Conservation (phyloP, 768 basidiomycete genomes). For the Trametes villosa region DNA sequence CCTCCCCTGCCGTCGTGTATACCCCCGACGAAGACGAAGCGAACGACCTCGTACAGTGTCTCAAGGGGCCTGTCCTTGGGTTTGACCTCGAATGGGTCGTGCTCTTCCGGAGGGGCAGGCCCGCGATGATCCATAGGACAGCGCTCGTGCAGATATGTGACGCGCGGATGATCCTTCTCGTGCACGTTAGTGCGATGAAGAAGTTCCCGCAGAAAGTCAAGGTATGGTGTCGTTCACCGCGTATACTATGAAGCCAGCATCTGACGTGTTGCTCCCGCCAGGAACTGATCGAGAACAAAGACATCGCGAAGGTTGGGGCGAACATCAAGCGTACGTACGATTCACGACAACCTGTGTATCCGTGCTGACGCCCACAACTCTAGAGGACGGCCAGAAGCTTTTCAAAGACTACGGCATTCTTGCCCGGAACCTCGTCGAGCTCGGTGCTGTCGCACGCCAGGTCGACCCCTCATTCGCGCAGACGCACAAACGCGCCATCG, state of each 20-base stretch:
- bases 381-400: conserved; percentile 55
- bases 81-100: conserved; percentile 58
- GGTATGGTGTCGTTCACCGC: conserved; percentile 27
- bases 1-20: conserved; percentile 43
- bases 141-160: conserved; percentile 54
- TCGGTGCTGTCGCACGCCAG: conserved; percentile 45
- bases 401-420: conserved; percentile 50
- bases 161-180: conserved; percentile 45
- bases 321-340: conserved; percentile 49
- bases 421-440: conserved; percentile 49
- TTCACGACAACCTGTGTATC: too few relatives aligned
- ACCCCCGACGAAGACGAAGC: conserved; percentile 46
- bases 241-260: not conserved
- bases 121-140: conserved; percentile 37
- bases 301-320: conserved; percentile 49
- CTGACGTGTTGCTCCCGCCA: conserved; percentile 21
- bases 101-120: conserved; percentile 33
- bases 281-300: conserved; percentile 49
- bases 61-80: conserved; percentile 49
- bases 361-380: not conserved
- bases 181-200: conserved; percentile 54
- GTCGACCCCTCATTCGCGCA: conserved; percentile 43
- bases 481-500: conserved; percentile 43
- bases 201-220: conserved; percentile 48
- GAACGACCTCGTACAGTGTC: conserved; percentile 40